phyloP scores from a whole-genome alignment of 805 yeast species.

The Lipomyces yamanashiensis region DNA sequence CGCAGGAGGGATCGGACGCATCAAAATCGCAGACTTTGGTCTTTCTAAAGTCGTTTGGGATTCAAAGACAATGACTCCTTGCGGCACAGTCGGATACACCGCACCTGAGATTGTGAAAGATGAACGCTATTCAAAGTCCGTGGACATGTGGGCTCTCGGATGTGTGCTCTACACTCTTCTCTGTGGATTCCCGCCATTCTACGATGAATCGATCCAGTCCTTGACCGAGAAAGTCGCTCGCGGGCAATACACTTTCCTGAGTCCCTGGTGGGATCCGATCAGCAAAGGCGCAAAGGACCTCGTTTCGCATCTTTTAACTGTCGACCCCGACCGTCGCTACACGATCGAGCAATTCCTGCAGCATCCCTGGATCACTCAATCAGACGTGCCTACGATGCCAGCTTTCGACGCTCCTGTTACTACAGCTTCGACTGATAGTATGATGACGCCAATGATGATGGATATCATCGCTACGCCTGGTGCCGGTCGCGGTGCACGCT shows the following conservation, averaged over 20 bases:
- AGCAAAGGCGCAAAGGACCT: slow-evolving; percentile 69
- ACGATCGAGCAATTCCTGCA: slow-evolving; percentile 71
- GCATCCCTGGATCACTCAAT: slow-evolving; percentile 73
- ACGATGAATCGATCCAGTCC: slow-evolving; percentile 76
- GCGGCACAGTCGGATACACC: slow-evolving; percentile 98
- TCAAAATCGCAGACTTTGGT: slow-evolving; percentile 95
- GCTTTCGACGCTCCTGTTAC: slow-evolving; percentile 35
- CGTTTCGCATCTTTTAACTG: slow-evolving; percentile 68
- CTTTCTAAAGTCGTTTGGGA: slow-evolving; percentile 88
- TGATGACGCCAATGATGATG: slow-evolving; percentile 28
- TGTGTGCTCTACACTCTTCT: slow-evolving; percentile 90
- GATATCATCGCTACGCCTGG: slow-evolving; percentile 36
- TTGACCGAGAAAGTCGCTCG: slow-evolving; percentile 78
- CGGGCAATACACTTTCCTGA: slow-evolving; percentile 74
- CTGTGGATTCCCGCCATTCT: slow-evolving; percentile 98
- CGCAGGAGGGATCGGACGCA: slow-evolving; percentile 88
- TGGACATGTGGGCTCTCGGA: slow-evolving; percentile 99
- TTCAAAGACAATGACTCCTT: slow-evolving; percentile 90
- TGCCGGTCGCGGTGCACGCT: slow-evolving; percentile 36
- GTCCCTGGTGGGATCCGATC: slow-evolving; percentile 92
- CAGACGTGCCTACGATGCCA: slow-evolving; percentile 40
- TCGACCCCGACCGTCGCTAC: slow-evolving; percentile 69
- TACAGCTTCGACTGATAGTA: neutral
- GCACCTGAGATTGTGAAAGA: slow-evolving; percentile 98
- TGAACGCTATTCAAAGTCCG: slow-evolving; percentile 88